Percentiles rank a stretch among this genome's conserved stretches.
These are phyloP conservation scores for Neurospora discreta DNA, from an alignment of 495 filamentous ascomycete genomes.

Conservation along the genomic window DNA sequence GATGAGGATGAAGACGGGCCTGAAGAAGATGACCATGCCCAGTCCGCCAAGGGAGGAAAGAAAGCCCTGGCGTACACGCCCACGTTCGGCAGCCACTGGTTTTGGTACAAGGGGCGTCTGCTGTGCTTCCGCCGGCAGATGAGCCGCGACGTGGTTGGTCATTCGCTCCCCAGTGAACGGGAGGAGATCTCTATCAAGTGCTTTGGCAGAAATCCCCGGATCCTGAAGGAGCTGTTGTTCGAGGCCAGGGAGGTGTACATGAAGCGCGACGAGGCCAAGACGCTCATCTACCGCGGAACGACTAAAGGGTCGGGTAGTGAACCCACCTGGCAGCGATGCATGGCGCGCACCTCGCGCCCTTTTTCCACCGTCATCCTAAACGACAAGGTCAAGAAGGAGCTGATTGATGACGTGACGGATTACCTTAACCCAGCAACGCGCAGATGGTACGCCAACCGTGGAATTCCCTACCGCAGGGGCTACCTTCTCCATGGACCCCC, in stretches of 20 bases:
- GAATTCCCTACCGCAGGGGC: slow-evolving; percentile 38
- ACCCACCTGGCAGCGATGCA: slow-evolving; percentile 40
- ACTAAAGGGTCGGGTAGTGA: slow-evolving; percentile 23
- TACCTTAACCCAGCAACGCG: slow-evolving; percentile 70
- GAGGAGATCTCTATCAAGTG: slow-evolving; percentile 55
- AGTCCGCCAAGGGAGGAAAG: slow-evolving; percentile 31
- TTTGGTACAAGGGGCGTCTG: slow-evolving; percentile 48
- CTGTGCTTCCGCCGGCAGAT: slow-evolving; percentile 43
- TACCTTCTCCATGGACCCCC: slow-evolving; percentile 40
- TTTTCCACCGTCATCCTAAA: slow-evolving; percentile 83
- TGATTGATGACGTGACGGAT: slow-evolving; percentile 77
- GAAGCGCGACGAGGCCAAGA: slow-evolving; percentile 49
- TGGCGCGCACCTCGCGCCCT: slow-evolving; percentile 55
- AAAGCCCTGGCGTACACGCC: slow-evolving; percentile 55
- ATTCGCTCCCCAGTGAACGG: slow-evolving; percentile 25
- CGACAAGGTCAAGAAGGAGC: slow-evolving; percentile 56
- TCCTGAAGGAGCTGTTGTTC: slow-evolving; percentile 54
- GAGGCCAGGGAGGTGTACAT: slow-evolving; percentile 51
- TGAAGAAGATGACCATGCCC: slow-evolving; percentile 7
- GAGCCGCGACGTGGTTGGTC: slow-evolving; percentile 19
- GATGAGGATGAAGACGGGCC: slow-evolving; percentile 36
- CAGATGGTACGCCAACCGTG: slow-evolving; percentile 63
- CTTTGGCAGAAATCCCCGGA: slow-evolving; percentile 52
- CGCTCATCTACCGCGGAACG: slow-evolving; percentile 53
- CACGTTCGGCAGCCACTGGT: slow-evolving; percentile 51